These are phyloP conservation scores for Athelia sp. DNA, from an alignment of 1,284 basidiomycete species.

Conservation along the genomic window DNA sequence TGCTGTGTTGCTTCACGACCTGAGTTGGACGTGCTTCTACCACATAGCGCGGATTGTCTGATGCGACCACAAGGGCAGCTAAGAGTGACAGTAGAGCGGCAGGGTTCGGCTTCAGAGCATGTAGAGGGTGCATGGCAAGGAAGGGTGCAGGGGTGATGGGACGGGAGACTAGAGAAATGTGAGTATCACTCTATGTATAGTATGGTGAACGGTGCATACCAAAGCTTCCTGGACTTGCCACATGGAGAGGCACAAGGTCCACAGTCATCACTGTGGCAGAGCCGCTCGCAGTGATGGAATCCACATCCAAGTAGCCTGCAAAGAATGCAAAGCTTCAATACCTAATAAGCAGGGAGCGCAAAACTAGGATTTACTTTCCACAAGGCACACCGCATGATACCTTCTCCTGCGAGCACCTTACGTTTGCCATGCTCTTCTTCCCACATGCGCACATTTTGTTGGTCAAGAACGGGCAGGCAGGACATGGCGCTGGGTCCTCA, in stretches of 20 bases:
- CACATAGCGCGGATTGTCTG: conserved; percentile 67
- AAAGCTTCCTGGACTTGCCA: conserved; percentile 79
- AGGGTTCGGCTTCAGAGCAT: conserved; percentile 78
- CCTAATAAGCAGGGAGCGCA: not conserved
- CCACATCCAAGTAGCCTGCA: conserved; percentile 70
- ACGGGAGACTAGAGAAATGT: conserved; percentile 39
- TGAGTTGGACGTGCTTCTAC: conserved; percentile 44
- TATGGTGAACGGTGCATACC: conserved; percentile 38
- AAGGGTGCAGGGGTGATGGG: conserved; percentile 65
- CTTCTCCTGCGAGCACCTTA: conserved; percentile 75
- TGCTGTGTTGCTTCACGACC: conserved; percentile 31
- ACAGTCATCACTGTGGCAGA: conserved; percentile 79
- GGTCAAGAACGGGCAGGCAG: conserved; percentile 80
- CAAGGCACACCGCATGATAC: conserved; percentile 81
- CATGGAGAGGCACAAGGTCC: conserved; percentile 73
- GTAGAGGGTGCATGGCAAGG: conserved; percentile 83
- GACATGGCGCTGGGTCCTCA: conserved; percentile 60
- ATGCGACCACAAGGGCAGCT: conserved; percentile 81
- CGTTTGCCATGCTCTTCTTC: conserved; percentile 69
- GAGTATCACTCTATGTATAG: not conserved
- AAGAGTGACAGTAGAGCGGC: conserved; percentile 58
- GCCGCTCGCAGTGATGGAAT: conserved; percentile 77
- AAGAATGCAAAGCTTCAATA: not conserved
- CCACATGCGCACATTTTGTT: conserved; percentile 82
- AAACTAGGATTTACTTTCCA: conserved; percentile 52